phyloP scores from a whole-genome alignment of 169 alveolate species.

The Eimeria sp. region DNA sequence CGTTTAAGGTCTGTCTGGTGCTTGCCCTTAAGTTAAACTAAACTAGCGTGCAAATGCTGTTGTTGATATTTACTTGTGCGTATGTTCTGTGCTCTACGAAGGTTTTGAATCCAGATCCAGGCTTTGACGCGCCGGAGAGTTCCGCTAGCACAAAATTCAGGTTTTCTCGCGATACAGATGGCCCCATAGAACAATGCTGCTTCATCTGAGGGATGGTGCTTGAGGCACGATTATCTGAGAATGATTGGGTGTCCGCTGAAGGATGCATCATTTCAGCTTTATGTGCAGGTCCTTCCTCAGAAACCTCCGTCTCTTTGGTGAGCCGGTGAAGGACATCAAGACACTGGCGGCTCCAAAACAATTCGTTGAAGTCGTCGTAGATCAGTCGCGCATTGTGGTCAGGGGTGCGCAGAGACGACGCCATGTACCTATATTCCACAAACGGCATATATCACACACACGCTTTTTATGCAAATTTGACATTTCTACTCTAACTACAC shows the following conservation, averaged over 20 bases:
- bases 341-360: constrained; percentile 79
- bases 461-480: neutral
- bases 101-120: constrained; percentile 79
- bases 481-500: neutral
- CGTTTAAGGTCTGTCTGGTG: neutral
- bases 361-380: constrained; percentile 83
- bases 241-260: neutral
- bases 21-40: neutral
- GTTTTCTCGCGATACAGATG: constrained; percentile 59
- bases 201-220: neutral
- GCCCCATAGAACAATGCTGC: neutral
- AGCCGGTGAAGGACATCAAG: constrained; percentile 10
- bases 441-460: neutral
- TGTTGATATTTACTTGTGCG: constrained; percentile 49
- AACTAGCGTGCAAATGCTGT: neutral
- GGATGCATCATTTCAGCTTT: constrained; percentile 13
- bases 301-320: neutral
- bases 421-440: constrained; percentile 73
- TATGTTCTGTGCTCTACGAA: constrained; percentile 77
- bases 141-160: constrained; percentile 47
- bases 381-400: constrained; percentile 80
- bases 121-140: constrained; percentile 65
- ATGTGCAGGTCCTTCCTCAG: neutral
- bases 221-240: neutral
- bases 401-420: constrained; percentile 72